Evolutionary conservation across 352 stramenopile species (phyloP).

Genomic region (Peronospora belbahrii): DNA sequence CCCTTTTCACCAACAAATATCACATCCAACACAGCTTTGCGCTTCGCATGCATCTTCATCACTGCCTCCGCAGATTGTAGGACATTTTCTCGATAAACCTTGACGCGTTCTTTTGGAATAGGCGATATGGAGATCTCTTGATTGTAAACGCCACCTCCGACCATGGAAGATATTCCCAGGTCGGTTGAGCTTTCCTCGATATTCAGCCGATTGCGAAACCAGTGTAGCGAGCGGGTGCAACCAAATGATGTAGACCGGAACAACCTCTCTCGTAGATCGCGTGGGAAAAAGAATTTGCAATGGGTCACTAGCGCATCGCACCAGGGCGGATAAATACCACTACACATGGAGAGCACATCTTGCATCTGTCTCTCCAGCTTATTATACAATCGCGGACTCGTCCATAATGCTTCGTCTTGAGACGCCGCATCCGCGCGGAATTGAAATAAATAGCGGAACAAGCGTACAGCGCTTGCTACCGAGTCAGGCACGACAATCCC

Average conservation of each 20-base stretch:
- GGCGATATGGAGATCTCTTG: slow-evolving; percentile 78
- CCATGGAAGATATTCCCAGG: slow-evolving; percentile 12
- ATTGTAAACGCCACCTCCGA: slow-evolving; percentile 48
- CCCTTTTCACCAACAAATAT: slow-evolving; percentile 82
- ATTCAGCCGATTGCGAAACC: slow-evolving; percentile 66
- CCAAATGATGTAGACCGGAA: slow-evolving; percentile 77
- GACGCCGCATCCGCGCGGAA: slow-evolving; percentile 18
- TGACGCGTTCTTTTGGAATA: slow-evolving; percentile 82
- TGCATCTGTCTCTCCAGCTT: slow-evolving; percentile 75
- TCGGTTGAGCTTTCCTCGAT: slow-evolving; percentile 32
- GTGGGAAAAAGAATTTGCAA: slow-evolving; percentile 80
- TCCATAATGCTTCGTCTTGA: slow-evolving; percentile 49
- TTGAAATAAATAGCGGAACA: slow-evolving; percentile 57
- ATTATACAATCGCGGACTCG: slow-evolving; percentile 63
- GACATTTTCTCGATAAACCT: slow-evolving; percentile 69
- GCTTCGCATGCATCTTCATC: slow-evolving; percentile 83
- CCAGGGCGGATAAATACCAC: slow-evolving; percentile 75
- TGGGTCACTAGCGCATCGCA: slow-evolving; percentile 64
- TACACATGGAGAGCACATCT: slow-evolving; percentile 78
- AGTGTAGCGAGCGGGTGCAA: slow-evolving; percentile 71
- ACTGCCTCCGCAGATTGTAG: slow-evolving; percentile 65
- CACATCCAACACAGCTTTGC: slow-evolving; percentile 75
- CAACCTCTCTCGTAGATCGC: slow-evolving; percentile 55
- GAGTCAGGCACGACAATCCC: slow-evolving; percentile 20
- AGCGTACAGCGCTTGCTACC: slow-evolving; percentile 38